Percentiles rank a stretch among this genome's conserved stretches.
Evolutionary conservation across 2,329 filamentous ascomycete species (phyloP).

Genomic region (Penicillium sp.): DNA sequence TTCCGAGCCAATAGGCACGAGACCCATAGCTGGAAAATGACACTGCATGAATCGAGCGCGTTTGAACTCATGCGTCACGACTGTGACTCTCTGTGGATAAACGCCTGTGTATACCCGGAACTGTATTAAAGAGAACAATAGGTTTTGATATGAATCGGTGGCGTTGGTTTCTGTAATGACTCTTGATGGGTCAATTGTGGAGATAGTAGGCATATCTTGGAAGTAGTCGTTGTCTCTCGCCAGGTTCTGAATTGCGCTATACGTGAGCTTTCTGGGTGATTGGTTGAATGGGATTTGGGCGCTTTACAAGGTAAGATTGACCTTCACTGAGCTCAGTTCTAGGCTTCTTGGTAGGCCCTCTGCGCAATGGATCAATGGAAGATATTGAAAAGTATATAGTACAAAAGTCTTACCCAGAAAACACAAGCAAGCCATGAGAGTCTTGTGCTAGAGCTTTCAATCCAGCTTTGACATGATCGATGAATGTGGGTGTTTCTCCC

Average conservation of each 20-base stretch:
- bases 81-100: conserved; percentile 60
- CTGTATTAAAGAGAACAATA: conserved; percentile 70
- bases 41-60: conserved; percentile 58
- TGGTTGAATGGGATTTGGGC: not conserved
- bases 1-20: conserved; percentile 22
- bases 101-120: conserved; percentile 40
- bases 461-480: conserved; percentile 69
- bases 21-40: conserved; percentile 64
- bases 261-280: not conserved
- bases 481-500: conserved; percentile 75
- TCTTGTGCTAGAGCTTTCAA: conserved; percentile 53
- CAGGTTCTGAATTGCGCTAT: conserved; percentile 29
- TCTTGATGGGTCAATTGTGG: conserved; percentile 25
- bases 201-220: conserved; percentile 6
- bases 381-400: conserved; percentile 5
- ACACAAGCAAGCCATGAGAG: conserved; percentile 56
- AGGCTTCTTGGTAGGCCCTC: conserved; percentile 61
- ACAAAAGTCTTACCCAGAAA: conserved; percentile 62
- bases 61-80: conserved; percentile 72
- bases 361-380: conserved; percentile 32
- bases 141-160: conserved; percentile 81
- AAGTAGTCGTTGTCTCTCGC: conserved; percentile 37
- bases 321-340: conserved; percentile 58
- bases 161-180: conserved; percentile 67
- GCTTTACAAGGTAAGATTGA: conserved; percentile 56